A percentile compares a stretch with the other conserved stretches of the same genome.
These are phyloP conservation scores for Aspergillus melleus DNA, from an alignment of 2,329 filamentous ascomycete species.

Conservation along the genomic window DNA sequence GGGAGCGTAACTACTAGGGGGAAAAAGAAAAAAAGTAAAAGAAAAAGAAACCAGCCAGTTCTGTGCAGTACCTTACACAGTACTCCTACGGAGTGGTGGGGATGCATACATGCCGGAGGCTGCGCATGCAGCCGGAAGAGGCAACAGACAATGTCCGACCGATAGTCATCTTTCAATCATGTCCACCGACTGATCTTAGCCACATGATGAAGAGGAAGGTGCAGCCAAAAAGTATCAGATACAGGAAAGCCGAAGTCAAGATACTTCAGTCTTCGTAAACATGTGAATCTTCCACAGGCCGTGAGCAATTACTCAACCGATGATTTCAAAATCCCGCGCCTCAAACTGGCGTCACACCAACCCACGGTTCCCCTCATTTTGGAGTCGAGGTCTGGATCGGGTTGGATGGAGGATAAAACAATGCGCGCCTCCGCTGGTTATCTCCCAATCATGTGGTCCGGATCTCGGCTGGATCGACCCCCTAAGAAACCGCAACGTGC, in stretches of 20 bases:
- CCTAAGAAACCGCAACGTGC: slow-evolving; percentile 8
- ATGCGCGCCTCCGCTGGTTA: slow-evolving; percentile 4
- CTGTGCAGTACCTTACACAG: background rate
- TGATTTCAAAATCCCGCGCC: background rate
- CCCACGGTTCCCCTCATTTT: background rate
- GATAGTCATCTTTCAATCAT: background rate
- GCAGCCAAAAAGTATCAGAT: background rate
- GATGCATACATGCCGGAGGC: slow-evolving; percentile 12
- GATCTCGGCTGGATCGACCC: slow-evolving; percentile 10
- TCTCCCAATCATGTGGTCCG: slow-evolving; percentile 14
- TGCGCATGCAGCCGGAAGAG: slow-evolving; percentile 24
- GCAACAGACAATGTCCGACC: slow-evolving; percentile 17
- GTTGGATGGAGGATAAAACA: background rate
- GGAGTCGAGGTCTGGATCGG: slow-evolving; percentile 3
- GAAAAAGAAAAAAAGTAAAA: background rate
- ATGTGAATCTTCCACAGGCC: background rate
- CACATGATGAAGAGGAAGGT: background rate
- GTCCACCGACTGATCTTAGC: background rate
- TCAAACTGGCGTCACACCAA: slow-evolving; percentile 1
- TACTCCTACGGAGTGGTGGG: slow-evolving; percentile 5
- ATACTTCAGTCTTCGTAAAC: background rate
- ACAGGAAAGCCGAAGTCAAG: background rate
- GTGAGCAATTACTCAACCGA: background rate
- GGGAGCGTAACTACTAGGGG: background rate
- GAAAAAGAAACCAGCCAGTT: background rate